Evolutionary conservation across 2,329 filamentous ascomycete genomes (phyloP).

Genomic region (Passalora sequoiae): DNA sequence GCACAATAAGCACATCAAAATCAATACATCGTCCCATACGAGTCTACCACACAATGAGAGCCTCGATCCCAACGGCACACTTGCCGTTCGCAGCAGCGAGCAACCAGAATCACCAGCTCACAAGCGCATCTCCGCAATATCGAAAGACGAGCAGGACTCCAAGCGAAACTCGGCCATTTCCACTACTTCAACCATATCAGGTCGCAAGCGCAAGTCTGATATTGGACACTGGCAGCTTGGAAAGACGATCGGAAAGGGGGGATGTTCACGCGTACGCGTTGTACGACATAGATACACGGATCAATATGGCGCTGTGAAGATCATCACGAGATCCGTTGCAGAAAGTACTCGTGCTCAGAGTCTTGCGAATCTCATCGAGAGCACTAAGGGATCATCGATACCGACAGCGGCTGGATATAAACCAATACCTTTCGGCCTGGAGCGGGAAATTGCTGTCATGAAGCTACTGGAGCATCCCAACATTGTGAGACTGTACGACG

Average conservation of each 20-base stretch:
- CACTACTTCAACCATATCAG: constrained; percentile 50
- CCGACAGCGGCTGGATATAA: constrained; percentile 26
- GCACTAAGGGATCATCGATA: constrained; percentile 47
- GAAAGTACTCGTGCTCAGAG: constrained; percentile 80
- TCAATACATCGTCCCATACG: constrained; percentile 15
- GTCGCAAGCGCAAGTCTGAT: constrained; percentile 55
- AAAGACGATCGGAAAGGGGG: constrained; percentile 80
- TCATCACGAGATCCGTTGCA: constrained; percentile 75
- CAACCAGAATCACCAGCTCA: constrained; percentile 40
- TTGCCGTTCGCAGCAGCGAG: constrained; percentile 37
- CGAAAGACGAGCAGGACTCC: constrained; percentile 41
- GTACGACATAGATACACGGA: constrained; percentile 67
- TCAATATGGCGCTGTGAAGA: constrained; percentile 87
- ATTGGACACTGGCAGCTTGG: constrained; percentile 94
- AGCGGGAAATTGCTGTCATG: constrained; percentile 93
- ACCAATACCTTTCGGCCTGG: constrained; percentile 68
- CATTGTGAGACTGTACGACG: constrained; percentile 89
- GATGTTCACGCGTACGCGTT: constrained; percentile 79
- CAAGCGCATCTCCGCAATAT: constrained; percentile 50
- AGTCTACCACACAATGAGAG: constrained; percentile 43
- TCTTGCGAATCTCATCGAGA: constrained; percentile 73
- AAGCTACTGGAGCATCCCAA: constrained; percentile 93
- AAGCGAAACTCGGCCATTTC: constrained; percentile 53
- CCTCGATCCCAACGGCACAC: constrained; percentile 40
- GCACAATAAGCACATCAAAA: constrained; percentile 17